Percentiles rank a stretch among this genome's conserved stretches.
Conservation (phyloP, 106 monocot genomes). For the Ottelia alismoides region DNA sequence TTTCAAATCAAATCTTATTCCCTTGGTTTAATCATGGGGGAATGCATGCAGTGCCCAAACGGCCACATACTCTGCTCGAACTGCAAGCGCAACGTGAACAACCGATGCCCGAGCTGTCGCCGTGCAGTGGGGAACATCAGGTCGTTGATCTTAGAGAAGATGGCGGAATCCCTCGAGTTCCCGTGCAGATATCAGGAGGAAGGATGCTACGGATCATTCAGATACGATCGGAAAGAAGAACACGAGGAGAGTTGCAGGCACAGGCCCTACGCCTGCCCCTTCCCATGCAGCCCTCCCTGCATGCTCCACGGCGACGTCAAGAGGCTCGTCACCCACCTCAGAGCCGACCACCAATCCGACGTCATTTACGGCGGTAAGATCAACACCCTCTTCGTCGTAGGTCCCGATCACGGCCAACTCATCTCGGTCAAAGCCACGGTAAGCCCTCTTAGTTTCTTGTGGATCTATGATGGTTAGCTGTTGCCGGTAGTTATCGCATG, state of each 20-base stretch:
- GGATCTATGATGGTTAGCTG: too few species aligned
- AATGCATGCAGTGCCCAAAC: slow-evolving; percentile 3
- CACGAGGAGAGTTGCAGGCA: slow-evolving; percentile 4
- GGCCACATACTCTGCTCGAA: slow-evolving; percentile 8
- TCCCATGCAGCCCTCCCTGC: slow-evolving; percentile 3
- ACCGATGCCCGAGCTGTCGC: slow-evolving; percentile 5
- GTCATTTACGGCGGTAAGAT: too few species aligned
- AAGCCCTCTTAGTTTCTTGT: too few species aligned
- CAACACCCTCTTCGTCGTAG: too few species aligned
- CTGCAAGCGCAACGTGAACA: slow-evolving; percentile 9
- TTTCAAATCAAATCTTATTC: too few species aligned
- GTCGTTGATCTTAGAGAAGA: slow-evolving; percentile 11
- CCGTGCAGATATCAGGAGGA: slow-evolving; percentile 1
- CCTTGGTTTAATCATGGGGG: too few species aligned
- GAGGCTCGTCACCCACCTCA: slow-evolving; percentile 4
- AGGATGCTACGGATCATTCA: slow-evolving; percentile 5
- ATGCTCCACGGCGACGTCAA: slow-evolving; percentile 1
- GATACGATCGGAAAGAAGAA: slow-evolving; percentile 4
- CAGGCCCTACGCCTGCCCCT: slow-evolving; percentile 12
- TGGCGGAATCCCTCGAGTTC: slow-evolving; percentile 8
- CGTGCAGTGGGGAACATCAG: slow-evolving; percentile 6
- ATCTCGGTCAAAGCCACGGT: too few species aligned
- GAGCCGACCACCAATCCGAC: neutral
- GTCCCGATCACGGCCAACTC: too few species aligned
- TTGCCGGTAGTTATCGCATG: too few species aligned